phyloP scores from a whole-genome alignment of 1,284 basidiomycete genomes.

The Apiotrichum gracile region DNA sequence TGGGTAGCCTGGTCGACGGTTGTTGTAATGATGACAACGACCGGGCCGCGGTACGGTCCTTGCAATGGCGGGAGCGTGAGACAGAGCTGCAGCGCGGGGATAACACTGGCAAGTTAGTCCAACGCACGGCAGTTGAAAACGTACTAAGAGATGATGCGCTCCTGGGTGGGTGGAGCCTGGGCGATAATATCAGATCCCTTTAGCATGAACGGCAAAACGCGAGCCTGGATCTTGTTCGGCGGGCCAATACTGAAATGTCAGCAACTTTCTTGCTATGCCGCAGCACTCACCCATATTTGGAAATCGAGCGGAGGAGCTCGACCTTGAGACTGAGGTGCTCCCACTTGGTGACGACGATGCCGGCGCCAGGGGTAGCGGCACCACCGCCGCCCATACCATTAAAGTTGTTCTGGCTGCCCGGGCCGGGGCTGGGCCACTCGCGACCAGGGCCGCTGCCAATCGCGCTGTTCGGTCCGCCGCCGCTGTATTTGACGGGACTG shows the following conservation, averaged over 20 bases:
- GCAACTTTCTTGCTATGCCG: neutral
- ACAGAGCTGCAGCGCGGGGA: constrained; percentile 83
- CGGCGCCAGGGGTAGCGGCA: constrained; percentile 59
- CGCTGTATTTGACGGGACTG: constrained; percentile 1
- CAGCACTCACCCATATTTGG: constrained; percentile 77
- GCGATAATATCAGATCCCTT: constrained; percentile 91
- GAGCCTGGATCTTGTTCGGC: constrained; percentile 97
- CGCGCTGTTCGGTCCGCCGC: neutral
- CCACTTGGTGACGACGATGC: constrained; percentile 91
- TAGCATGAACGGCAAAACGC: constrained; percentile 89
- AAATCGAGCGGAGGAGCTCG: constrained; percentile 80
- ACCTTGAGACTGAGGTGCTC: constrained; percentile 81
- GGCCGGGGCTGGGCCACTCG: constrained; percentile 14
- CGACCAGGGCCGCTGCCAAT: constrained; percentile 2
- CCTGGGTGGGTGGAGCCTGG: constrained; percentile 96
- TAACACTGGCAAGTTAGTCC: constrained; percentile 52
- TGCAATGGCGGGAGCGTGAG: constrained; percentile 55
- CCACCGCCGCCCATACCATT: constrained; percentile 1
- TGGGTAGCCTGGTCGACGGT: constrained; percentile 98
- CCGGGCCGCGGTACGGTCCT: constrained; percentile 66
- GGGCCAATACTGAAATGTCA: constrained; percentile 68
- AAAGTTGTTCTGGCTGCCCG: constrained; percentile 6
- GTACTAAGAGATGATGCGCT: constrained; percentile 87
- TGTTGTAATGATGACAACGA: constrained; percentile 89
- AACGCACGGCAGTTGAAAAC: constrained; percentile 3